Conservation (phyloP, 2,329 filamentous ascomycete genomes). For the Sporothrix brunneoviolacea region DNA sequence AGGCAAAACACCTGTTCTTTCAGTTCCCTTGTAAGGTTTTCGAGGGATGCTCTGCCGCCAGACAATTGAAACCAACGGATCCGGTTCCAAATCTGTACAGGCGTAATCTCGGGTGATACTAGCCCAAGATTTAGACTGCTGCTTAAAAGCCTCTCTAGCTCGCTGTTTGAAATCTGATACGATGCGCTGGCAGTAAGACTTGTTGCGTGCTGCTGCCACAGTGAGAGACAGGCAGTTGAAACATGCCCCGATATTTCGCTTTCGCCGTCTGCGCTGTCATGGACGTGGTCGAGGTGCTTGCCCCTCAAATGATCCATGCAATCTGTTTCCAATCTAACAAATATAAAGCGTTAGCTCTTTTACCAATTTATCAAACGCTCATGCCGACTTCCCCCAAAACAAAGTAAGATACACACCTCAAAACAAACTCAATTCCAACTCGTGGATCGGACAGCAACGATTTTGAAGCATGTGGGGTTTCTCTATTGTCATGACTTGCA, state of each 20-base stretch:
- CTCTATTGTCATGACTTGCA: no score
- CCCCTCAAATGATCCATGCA: constrained; percentile 8
- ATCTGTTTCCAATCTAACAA: constrained; percentile 1
- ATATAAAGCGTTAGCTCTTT: not conserved
- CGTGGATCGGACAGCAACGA: not conserved
- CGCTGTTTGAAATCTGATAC: not conserved
- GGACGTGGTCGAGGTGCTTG: constrained; percentile 7
- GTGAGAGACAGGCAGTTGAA: not conserved
- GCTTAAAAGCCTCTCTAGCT: not conserved
- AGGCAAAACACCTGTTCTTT: constrained; percentile 2
- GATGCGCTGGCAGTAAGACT: not conserved
- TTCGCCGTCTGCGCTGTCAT: not conserved
- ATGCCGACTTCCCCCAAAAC: no score
- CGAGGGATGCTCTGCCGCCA: not conserved
- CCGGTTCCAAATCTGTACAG: constrained; percentile 4
- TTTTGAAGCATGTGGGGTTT: not conserved
- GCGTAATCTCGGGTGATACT: not conserved
- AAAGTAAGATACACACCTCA: not conserved
- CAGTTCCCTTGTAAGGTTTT: not conserved
- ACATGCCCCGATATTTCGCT: not conserved
- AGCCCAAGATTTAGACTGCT: constrained; percentile 1
- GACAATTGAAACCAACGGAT: constrained; percentile 1
- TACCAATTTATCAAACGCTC: no score
- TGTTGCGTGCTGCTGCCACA: constrained; percentile 3
- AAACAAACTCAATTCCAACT: constrained; percentile 1